These are phyloP conservation scores for Hemerocallis citrina DNA, from an alignment of 106 monocot genomes.

Conservation along the genomic window DNA sequence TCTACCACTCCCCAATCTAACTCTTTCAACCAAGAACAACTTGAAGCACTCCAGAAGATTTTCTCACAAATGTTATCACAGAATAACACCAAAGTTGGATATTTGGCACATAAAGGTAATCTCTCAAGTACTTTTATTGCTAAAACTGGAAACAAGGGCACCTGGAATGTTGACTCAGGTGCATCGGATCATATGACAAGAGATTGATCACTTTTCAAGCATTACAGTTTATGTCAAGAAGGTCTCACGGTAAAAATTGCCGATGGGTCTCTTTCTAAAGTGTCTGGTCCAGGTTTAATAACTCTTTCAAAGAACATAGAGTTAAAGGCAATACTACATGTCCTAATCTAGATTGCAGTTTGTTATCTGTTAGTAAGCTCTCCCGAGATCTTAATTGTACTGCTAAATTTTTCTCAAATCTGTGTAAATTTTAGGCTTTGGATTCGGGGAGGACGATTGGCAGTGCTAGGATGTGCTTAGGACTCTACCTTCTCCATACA, in stretches of 20 bases:
- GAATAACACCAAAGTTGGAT: not conserved
- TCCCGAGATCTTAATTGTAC: not conserved
- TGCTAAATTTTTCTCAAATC: conserved; percentile 2
- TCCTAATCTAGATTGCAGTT: not conserved
- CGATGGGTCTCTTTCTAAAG: conserved; percentile 2
- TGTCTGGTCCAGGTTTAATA: not conserved
- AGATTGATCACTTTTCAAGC: not conserved
- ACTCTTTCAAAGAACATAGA: conserved; percentile 1
- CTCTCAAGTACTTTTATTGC: not conserved
- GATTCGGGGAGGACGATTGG: no score
- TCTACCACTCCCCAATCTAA: not conserved
- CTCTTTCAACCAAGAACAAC: not conserved
- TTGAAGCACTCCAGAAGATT: not conserved
- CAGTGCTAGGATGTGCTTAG: conserved; percentile 1
- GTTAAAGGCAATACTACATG: not conserved
- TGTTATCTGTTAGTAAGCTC: not conserved
- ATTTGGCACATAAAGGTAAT: conserved; percentile 4
- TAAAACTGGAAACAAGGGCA: not conserved
- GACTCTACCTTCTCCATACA: not conserved
- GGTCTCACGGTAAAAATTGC: not conserved
- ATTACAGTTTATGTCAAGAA: not conserved
- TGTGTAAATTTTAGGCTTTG: conserved; percentile 3
- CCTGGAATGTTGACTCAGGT: conserved; percentile 4
- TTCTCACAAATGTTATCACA: not conserved
- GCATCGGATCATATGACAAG: not conserved